Conservation (phyloP, 768 basidiomycete species). For the Suillus alpinus region DNA sequence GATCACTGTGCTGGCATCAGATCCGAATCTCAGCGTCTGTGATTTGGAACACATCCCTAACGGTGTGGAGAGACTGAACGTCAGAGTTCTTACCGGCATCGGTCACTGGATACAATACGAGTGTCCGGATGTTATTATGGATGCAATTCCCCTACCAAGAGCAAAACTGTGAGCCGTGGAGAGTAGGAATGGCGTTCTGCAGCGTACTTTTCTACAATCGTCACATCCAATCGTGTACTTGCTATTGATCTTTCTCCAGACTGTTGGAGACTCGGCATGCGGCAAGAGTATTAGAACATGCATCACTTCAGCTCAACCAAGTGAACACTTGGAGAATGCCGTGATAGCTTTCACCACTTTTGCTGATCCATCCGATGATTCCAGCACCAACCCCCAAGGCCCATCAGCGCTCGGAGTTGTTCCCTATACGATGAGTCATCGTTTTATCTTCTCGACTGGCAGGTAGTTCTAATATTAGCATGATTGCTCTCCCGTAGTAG, state of each 20-base stretch:
- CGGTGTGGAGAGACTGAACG: background rate
- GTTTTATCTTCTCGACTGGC: background rate
- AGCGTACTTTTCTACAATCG: background rate
- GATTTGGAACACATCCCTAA: conserved; percentile 11
- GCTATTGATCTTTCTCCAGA: background rate
- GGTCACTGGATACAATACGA: conserved; percentile 28
- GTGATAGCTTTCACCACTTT: background rate
- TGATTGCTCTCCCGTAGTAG: too few relatives aligned
- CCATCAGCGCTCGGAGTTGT: background rate
- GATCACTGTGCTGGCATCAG: conserved; percentile 16
- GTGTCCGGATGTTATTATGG: conserved; percentile 19
- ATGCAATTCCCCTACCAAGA: conserved; percentile 5
- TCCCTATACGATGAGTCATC: background rate
- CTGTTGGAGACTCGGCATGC: background rate
- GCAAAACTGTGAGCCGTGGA: background rate
- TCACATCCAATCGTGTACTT: background rate
- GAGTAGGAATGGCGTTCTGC: background rate
- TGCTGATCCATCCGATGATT: background rate
- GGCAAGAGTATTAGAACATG: background rate
- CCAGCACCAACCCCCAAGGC: background rate
- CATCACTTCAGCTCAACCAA: too few relatives aligned
- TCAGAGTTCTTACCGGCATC: conserved; percentile 9
- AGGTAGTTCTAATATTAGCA: too few relatives aligned
- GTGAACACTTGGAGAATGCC: too few relatives aligned
- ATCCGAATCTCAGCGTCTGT: conserved; percentile 11